Evolutionary conservation across 495 filamentous ascomycete species (phyloP).

Genomic region (Xylaria longipes): DNA sequence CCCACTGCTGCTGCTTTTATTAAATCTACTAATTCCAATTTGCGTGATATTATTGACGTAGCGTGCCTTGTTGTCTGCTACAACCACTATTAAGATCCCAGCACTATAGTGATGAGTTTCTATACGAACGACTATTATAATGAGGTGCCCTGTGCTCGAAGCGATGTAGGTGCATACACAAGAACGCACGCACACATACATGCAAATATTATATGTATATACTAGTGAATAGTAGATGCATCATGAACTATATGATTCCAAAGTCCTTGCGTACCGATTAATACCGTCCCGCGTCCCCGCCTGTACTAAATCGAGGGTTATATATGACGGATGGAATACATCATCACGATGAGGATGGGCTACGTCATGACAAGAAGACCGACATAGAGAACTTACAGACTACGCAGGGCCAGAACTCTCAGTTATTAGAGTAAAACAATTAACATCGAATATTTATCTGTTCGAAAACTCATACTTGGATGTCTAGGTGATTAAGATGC

Average conservation of each 20-base stretch:
- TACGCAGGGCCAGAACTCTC: too few relatives aligned
- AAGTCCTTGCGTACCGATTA: neutral
- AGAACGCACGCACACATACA: neutral
- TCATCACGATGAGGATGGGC: slow-evolving; percentile 2
- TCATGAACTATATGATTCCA: neutral
- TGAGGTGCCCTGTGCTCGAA: neutral
- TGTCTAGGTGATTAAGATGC: slow-evolving; percentile 25
- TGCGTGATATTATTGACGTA: neutral
- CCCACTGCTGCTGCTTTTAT: neutral
- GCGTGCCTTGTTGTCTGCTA: neutral
- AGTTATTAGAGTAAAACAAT: neutral
- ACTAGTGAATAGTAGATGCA: neutral
- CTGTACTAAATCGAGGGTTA: neutral
- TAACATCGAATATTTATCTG: neutral
- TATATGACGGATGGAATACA: slow-evolving; percentile 14
- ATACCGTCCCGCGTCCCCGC: neutral
- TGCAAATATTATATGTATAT: neutral
- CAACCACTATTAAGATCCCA: neutral
- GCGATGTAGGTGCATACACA: neutral
- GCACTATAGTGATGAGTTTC: too few relatives aligned
- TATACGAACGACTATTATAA: neutral
- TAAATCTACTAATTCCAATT: neutral
- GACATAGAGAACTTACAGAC: neutral
- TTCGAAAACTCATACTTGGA: neutral
- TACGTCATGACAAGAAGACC: neutral